These are phyloP conservation scores for Blastobotrys mokoenaii DNA, from an alignment of 805 yeast genomes.

Conservation along the genomic window DNA sequence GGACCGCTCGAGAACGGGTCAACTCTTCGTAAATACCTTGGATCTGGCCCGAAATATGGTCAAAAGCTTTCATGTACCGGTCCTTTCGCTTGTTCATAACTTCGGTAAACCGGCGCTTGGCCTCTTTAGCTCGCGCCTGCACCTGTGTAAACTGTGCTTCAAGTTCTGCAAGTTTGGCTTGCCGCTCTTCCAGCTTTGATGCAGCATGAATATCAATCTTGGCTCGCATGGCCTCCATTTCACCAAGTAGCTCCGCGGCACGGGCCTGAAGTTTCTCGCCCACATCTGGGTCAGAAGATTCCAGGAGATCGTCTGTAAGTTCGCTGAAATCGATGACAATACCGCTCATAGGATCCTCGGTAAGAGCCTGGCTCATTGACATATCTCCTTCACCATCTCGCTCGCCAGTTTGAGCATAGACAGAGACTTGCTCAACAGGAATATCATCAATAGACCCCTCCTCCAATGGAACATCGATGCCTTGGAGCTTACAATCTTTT, in stretches of 20 bases:
- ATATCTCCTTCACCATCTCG: slow-evolving; percentile 20
- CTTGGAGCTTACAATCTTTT: slow-evolving; percentile 68
- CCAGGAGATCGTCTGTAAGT: slow-evolving; percentile 32
- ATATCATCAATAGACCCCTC: slow-evolving; percentile 54
- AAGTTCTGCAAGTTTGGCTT: slow-evolving; percentile 46
- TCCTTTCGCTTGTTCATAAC: slow-evolving; percentile 53
- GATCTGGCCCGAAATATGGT: slow-evolving; percentile 64
- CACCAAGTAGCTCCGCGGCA: slow-evolving; percentile 22
- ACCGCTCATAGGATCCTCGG: slow-evolving; percentile 32
- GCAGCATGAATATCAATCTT: slow-evolving; percentile 80
- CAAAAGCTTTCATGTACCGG: slow-evolving; percentile 61
- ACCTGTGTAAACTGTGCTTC: slow-evolving; percentile 59
- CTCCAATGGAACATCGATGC: slow-evolving; percentile 50
- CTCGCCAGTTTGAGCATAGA: background rate
- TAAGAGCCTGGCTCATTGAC: slow-evolving; percentile 17
- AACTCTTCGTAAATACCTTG: slow-evolving; percentile 78
- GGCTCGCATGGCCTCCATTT: slow-evolving; percentile 30
- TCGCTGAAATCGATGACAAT: slow-evolving; percentile 19
- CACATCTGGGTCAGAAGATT: slow-evolving; percentile 12
- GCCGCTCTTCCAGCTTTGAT: slow-evolving; percentile 65
- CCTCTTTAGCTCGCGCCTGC: slow-evolving; percentile 49
- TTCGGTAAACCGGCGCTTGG: slow-evolving; percentile 47
- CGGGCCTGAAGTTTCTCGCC: slow-evolving; percentile 20
- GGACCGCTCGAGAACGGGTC: slow-evolving; percentile 60
- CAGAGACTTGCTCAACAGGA: slow-evolving; percentile 45